Evolutionary conservation across 208 protist species (phyloP).

Genomic region (Crithidia sp.): DNA sequence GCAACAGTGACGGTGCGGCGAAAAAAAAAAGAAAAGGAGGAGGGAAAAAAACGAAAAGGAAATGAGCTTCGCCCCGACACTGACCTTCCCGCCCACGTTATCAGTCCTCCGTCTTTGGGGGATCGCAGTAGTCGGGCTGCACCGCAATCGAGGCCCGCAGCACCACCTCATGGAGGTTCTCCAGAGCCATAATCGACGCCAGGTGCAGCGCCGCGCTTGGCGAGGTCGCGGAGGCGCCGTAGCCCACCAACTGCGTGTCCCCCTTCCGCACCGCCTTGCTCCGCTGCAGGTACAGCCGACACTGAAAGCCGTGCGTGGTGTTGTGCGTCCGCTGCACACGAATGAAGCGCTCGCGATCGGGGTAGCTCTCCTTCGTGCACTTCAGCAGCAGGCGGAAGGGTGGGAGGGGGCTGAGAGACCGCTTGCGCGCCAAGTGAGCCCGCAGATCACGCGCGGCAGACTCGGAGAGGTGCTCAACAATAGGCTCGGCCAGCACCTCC

Average conservation of each 20-base stretch:
- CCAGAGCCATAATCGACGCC: constrained; percentile 58
- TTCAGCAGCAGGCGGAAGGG: constrained; percentile 37
- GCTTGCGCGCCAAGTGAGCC: constrained; percentile 26
- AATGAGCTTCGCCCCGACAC: background rate
- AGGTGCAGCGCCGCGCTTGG: constrained; percentile 58
- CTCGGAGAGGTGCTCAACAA: constrained; percentile 70
- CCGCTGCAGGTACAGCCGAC: constrained; percentile 73
- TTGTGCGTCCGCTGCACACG: constrained; percentile 59
- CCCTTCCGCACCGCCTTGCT: constrained; percentile 52
- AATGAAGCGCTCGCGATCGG: constrained; percentile 47
- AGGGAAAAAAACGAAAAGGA: constrained; percentile 2
- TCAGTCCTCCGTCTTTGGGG: background rate
- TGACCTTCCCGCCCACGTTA: background rate
- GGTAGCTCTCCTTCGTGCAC: constrained; percentile 45
- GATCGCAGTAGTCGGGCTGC: constrained; percentile 24
- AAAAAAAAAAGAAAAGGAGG: background rate
- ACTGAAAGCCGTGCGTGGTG: constrained; percentile 54
- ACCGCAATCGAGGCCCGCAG: constrained; percentile 12
- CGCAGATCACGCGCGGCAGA: constrained; percentile 48
- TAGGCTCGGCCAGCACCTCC: constrained; percentile 57
- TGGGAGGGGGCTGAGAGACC: constrained; percentile 7
- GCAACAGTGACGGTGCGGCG: too few relatives aligned
- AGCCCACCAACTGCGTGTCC: constrained; percentile 77
- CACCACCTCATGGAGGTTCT: constrained; percentile 42
- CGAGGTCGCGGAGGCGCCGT: constrained; percentile 41